phyloP scores from a whole-genome alignment of 2,329 filamentous ascomycete genomes.

The Hypomyces perniciosus region DNA sequence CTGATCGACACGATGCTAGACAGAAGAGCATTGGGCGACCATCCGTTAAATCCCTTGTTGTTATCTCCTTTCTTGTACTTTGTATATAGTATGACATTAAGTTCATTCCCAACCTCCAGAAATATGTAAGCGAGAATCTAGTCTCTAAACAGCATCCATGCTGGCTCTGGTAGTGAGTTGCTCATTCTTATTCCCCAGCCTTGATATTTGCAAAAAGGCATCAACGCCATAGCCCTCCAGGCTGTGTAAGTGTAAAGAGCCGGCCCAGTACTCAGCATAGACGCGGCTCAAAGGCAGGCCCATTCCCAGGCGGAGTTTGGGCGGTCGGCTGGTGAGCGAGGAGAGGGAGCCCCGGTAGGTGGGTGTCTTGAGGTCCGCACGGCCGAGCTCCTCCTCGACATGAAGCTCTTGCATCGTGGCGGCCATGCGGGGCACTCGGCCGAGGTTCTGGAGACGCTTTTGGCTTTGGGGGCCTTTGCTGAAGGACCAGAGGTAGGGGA shows the following conservation, averaged over 20 bases:
- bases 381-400: slow-evolving; percentile 37
- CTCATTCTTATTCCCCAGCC: slow-evolving; percentile 96
- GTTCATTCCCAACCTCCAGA: too few species aligned
- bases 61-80: background rate
- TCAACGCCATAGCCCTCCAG: slow-evolving; percentile 94
- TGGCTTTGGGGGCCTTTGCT: slow-evolving; percentile 81
- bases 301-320: slow-evolving; percentile 84
- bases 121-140: background rate
- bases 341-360: slow-evolving; percentile 60
- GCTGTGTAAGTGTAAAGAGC: slow-evolving; percentile 82
- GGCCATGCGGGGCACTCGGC: slow-evolving; percentile 81
- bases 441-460: slow-evolving; percentile 75
- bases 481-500: slow-evolving; percentile 95
- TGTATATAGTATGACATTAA: background rate
- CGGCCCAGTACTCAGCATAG: slow-evolving; percentile 98
- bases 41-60: background rate
- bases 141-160: slow-evolving; percentile 64
- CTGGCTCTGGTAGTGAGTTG: slow-evolving; percentile 72
- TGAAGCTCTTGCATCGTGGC: slow-evolving; percentile 87
- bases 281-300: slow-evolving; percentile 88
- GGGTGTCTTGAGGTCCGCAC: slow-evolving; percentile 37
- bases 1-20: background rate
- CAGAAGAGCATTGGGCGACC: background rate
- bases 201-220: slow-evolving; percentile 92
- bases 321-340: slow-evolving; percentile 73